Evolutionary conservation across 139 green algal species (phyloP), one percentile per base, ranked within the genome.

Genomic region (Chlamydomonas schloesseri): DNA sequence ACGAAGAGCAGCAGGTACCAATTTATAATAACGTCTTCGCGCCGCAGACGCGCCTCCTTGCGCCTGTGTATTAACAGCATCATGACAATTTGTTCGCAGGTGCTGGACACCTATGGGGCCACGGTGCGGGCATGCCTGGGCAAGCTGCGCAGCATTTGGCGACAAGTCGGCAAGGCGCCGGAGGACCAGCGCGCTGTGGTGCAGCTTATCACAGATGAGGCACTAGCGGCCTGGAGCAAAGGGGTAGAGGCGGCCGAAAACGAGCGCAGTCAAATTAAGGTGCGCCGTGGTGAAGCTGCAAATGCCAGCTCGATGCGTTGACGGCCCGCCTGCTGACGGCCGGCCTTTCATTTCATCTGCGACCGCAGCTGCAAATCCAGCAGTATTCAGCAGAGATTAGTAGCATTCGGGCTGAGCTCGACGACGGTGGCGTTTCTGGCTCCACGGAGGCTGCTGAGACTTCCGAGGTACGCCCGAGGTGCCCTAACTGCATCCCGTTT

Each of bases 91-190:
- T 23, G 8, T 36, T 21, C 21, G 75, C 75, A 8, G 75, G 71
- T 4, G 34, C 23, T 82, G 11, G 34, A 71, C 3, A 20, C 34
- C 24, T 82, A 82, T 37, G 33, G 11, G 24, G 57, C 24, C 5
- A 34, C 53, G 23, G 42, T 72, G 6, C 34, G 31, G 17, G 34
- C 65, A 23, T 83, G 77, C 28, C 33, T 73, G 50, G 77, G 62
- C 21, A 83, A 83, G 46, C 31, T 83, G 33, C 13, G 37, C 14
- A 31, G 28, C 21, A 73, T 83, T 24, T 83, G 77, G 77, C 71
- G 20, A 23, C 77, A 83, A 64, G 42, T 83, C 23, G 77, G 77
- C 2, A 64, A 73, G 8, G 14, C 31, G 9, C 8, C 37, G 15
- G 77, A 83, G 15, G 77, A 83, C 18, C 55, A 42, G 0, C 36